Evolutionary conservation across 352 stramenopile genomes (phyloP).

Genomic region (Pythium grandisporangium): DNA sequence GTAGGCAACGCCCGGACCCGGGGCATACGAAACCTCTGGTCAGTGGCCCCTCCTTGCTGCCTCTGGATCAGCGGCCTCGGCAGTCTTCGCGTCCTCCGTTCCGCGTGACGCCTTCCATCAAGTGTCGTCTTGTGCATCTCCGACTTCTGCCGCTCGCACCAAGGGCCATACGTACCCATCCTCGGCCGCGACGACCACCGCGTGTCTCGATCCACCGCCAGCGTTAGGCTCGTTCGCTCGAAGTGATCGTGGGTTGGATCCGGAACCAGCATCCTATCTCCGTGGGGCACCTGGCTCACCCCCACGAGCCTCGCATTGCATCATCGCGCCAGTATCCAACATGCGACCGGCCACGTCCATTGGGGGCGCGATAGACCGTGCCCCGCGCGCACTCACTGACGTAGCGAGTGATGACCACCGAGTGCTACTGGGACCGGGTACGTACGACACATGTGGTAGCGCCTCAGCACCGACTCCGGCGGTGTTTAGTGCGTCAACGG

Average conservation of each 20-base stretch:
- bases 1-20: slow-evolving; percentile 40
- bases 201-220: slow-evolving; percentile 1
- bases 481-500: slow-evolving; percentile 30
- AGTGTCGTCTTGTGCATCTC: no score
- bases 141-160: no score
- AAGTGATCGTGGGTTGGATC: slow-evolving; percentile 3
- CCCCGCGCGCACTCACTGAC: slow-evolving; percentile 4
- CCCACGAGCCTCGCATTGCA: background rate
- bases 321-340: no score
- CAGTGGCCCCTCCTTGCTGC: slow-evolving; percentile 15
- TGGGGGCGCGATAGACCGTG: slow-evolving; percentile 5
- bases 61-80: slow-evolving; percentile 11
- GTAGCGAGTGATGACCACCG: background rate
- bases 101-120: slow-evolving; percentile 14
- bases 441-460: slow-evolving; percentile 33
- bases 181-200: no score
- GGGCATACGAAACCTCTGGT: slow-evolving; percentile 32
- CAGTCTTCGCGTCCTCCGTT: slow-evolving; percentile 20
- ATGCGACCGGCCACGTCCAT: background rate
- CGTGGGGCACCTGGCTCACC: background rate
- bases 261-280: background rate
- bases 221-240: slow-evolving; percentile 9
- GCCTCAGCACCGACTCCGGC: slow-evolving; percentile 19
- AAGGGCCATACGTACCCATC: no score
- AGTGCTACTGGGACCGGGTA: slow-evolving; percentile 9